These are phyloP conservation scores for Hericium coralloides DNA, from an alignment of 768 basidiomycete genomes.

Conservation along the genomic window DNA sequence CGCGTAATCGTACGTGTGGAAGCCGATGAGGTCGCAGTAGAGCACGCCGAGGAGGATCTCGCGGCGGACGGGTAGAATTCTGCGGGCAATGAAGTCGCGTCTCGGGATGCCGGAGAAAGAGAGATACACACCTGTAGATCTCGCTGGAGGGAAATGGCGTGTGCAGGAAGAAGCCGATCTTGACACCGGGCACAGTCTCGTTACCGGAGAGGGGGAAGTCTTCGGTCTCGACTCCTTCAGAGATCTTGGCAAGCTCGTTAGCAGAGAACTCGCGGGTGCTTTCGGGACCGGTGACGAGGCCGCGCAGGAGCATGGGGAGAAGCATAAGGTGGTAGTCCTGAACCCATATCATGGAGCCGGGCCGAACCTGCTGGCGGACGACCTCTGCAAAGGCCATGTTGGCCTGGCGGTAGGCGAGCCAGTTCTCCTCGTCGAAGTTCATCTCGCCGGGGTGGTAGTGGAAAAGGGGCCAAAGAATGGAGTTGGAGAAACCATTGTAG, in stretches of 20 bases:
- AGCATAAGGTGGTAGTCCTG: constrained; percentile 99
- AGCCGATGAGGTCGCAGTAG: constrained; percentile 95
- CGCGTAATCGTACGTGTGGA: constrained; percentile 99
- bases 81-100: constrained; percentile 23
- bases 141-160: constrained; percentile 98
- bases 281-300: constrained; percentile 67
- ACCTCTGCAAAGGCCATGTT: constrained; percentile 92
- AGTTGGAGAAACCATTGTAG: constrained; percentile 98
- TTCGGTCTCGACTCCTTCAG: constrained; percentile 58
- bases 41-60: constrained; percentile 96
- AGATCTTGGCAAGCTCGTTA: constrained; percentile 58
- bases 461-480: constrained; percentile 98
- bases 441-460: constrained; percentile 99
- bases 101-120: constrained; percentile 7
- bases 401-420: constrained; percentile 95
- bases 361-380: constrained; percentile 67
- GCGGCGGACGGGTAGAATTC: constrained; percentile 92
- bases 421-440: constrained; percentile 99
- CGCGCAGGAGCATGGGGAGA: constrained; percentile 89
- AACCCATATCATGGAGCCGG: constrained; percentile 97
- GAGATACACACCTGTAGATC: constrained; percentile 73
- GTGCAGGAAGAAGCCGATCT: constrained; percentile 98
- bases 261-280: constrained; percentile 46
- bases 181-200: constrained; percentile 53
- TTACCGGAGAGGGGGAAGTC: constrained; percentile 28